These are phyloP conservation scores for Mycena rosella DNA, from an alignment of 768 basidiomycete species.

Conservation along the genomic window DNA sequence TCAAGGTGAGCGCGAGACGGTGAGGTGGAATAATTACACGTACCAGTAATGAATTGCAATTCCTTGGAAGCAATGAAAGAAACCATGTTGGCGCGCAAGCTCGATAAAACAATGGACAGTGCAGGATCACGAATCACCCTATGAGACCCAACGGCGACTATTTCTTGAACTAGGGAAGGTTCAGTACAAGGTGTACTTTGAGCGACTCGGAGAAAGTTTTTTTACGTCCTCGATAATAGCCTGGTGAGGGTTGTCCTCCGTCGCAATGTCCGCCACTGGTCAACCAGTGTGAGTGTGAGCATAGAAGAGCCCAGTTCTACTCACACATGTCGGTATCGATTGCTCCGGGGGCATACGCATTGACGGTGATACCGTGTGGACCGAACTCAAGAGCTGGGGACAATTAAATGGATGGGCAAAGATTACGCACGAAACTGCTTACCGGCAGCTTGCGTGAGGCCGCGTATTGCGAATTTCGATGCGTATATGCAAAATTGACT, in stretches of 20 bases:
- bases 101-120: not conserved
- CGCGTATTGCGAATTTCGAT: constrained; percentile 45
- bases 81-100: not conserved
- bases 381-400: constrained; percentile 13
- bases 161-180: not conserved
- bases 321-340: constrained; percentile 28
- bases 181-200: not conserved
- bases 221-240: not conserved
- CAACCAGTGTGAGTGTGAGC: not conserved
- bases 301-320: not conserved
- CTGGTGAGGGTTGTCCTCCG: not conserved
- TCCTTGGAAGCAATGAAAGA: constrained; percentile 26
- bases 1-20: not conserved
- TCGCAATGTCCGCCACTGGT: not conserved
- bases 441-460: constrained; percentile 33
- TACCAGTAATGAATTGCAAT: constrained; percentile 17
- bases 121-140: not conserved
- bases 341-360: constrained; percentile 44
- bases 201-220: not conserved
- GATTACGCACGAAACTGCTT: not conserved
- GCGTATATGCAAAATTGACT: constrained; percentile 42
- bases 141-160: not conserved
- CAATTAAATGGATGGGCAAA: not conserved
- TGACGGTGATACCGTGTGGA: constrained; percentile 42
- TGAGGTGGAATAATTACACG: not conserved